Evolutionary conservation across 2,329 filamentous ascomycete genomes (phyloP), one percentile per base, ranked within the genome.

Genomic region (Sclerotinia subarctica): DNA sequence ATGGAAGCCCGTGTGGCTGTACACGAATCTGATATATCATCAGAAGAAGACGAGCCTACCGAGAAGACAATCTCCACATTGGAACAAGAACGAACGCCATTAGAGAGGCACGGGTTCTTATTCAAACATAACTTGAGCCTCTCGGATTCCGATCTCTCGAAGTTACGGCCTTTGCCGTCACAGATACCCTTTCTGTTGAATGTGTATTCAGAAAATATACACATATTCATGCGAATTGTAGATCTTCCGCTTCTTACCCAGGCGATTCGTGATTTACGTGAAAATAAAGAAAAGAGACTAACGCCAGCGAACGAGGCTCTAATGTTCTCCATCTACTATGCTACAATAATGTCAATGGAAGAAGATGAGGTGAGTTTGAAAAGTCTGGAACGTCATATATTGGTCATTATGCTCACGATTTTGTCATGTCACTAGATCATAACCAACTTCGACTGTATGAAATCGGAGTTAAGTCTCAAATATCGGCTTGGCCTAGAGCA

Each of bases 271-370:
- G 76, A 78, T 35, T 70, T 76, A 24, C 80, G 79, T 1, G 75
- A n/a, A 67, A 74, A 69, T 44, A 74, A 78, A 35, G 70, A 73
- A 52, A 72, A 75, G 2, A 67, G 67, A 5, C 72, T 84, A 0
- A 77, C 79, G 0, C 80, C 81, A 1, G 76, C 80, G 3, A 79
- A 84, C 56, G 83, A 86, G 69, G 84, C 85, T 1, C 73, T 88
- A 54, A 76, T 86, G 74, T 86, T 87, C 72, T 78, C 84, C 0
- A 84, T 88, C 7, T 87, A 86, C 75, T 87, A 86, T 70, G 81
- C 84, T 0, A 81, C 84, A 0, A 76, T 87, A 8, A 82, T 80
- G 0, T 86, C 84, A 0, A 85, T 87, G 84, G 84, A 86, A 13
- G 83, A 85, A 5, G 83, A 86, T 0, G 84, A 87, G 74, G 83